Percentiles rank a stretch among this genome's conserved stretches.
Conservation (phyloP, 108 stramenopile genomes). For the Ochromonas danica region DNA sequence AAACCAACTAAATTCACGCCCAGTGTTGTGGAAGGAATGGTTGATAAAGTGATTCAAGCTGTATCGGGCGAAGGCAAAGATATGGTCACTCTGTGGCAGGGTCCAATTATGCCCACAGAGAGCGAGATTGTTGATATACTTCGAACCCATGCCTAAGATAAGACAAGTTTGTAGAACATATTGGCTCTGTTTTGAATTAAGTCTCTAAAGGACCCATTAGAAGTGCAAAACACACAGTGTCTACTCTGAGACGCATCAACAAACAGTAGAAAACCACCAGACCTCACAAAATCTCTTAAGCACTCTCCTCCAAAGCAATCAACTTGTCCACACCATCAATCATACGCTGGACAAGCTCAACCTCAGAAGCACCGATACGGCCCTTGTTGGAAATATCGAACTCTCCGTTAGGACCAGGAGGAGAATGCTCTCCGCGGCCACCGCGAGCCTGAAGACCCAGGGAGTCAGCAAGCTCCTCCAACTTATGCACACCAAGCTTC, state of each 20-base stretch:
- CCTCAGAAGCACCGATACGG: conserved; percentile 51
- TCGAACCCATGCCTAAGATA: too few species aligned
- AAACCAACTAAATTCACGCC: too few species aligned
- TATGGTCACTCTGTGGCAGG: background rate
- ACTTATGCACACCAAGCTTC: conserved; percentile 20
- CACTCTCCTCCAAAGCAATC: background rate
- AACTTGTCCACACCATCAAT: conserved; percentile 11
- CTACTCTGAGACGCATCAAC: too few species aligned
- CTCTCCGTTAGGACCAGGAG: conserved; percentile 43
- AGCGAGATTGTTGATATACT: background rate
- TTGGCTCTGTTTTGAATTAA: background rate
- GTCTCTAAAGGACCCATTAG: too few species aligned
- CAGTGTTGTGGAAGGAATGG: too few species aligned
- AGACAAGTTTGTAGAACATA: background rate
- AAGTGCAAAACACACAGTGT: too few species aligned
- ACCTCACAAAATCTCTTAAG: background rate
- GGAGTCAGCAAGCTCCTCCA: conserved; percentile 20
- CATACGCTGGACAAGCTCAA: conserved; percentile 38
- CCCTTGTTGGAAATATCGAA: conserved; percentile 53
- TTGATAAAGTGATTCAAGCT: background rate
- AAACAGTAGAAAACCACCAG: too few species aligned
- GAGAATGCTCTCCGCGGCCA: conserved; percentile 26
- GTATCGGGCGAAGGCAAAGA: background rate
- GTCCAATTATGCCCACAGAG: background rate
- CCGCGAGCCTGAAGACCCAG: conserved; percentile 22